Base-by-base conservation (phyloP, 805 yeast species). In the Metschnikowia vanudenii region DNA sequence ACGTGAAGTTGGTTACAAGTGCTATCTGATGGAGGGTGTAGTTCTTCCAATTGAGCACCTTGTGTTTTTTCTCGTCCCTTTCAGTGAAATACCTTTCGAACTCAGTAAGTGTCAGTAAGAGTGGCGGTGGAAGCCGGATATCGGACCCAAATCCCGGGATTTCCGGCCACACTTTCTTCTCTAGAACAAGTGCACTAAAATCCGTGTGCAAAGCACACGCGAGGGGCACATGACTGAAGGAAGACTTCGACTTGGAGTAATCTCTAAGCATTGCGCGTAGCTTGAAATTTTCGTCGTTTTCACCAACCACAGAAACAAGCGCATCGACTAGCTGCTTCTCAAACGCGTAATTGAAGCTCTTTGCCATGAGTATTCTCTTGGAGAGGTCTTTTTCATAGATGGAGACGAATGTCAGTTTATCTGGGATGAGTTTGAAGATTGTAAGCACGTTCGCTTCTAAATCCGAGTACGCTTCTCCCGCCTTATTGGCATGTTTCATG, bases 1-100 rank as follows among this genome's bases (percentile, higher is more conserved):
- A 49, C 13, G 58, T 57, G 50, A 75, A 74, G 17, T 56, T 48
- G 2, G 65, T 65, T 12, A 52, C 47, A 13, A 76, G 59, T 0
- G 57, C 52, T 16, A 76, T 47, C 48, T 73, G 74, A 43, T 76
- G 80, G 14, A 75, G 57, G 14, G 70, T 62, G 40, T 64, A 69
- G 42, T 59, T 61, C 29, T 60, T 63, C 81, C 80, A 76, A 48
- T 73, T 69, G 13, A 74, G 57, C n/a, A 30, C 37, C 3, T 45
- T 58, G 44, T 62, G 67, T 22, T 58, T 58, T 11, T 22, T 22
- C 8, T 58, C 64, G 22, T 59, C 59, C 16, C 49, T 42, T 7
- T 35, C 40, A 17, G 54, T 48, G 45, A 65, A 68, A 5, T 46
- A 31, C 2, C 45, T 48, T 6, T 56, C 50, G 39, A 68, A 69